Percentiles rank a stretch among this genome's conserved stretches.
These are phyloP conservation scores for Phytophthora rubi DNA, from an alignment of 352 stramenopile species.

Conservation along the genomic window DNA sequence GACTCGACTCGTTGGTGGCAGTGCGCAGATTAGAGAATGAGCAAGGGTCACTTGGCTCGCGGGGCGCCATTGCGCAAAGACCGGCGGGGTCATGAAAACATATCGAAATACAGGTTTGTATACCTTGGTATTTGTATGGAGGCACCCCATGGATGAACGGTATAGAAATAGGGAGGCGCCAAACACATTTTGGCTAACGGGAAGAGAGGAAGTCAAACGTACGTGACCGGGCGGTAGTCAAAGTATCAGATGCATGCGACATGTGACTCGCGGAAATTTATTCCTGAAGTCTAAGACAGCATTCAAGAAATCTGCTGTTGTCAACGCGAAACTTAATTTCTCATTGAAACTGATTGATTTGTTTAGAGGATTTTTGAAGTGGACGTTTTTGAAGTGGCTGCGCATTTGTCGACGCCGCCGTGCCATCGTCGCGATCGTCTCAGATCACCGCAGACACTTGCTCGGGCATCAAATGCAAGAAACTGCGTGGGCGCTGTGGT, in stretches of 20 bases:
- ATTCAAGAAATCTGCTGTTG: constrained; percentile 9
- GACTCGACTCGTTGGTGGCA: not conserved
- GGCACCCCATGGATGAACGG: not conserved
- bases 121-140: constrained; percentile 7
- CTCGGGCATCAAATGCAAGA: constrained; percentile 10
- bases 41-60: constrained; percentile 23
- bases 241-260: constrained; percentile 20
- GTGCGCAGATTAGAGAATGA: constrained; percentile 40
- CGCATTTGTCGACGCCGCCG: constrained; percentile 9
- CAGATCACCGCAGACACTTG: not conserved
- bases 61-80: constrained; percentile 8
- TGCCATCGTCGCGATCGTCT: constrained; percentile 28
- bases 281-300: not conserved
- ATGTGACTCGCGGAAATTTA: constrained; percentile 10
- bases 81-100: constrained; percentile 12
- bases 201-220: constrained; percentile 10
- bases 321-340: constrained; percentile 9
- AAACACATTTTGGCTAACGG: not conserved
- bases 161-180: constrained; percentile 2
- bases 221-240: constrained; percentile 15
- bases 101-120: not conserved
- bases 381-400: not conserved
- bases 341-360: constrained; percentile 10
- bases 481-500: not conserved
- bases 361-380: constrained; percentile 34